Percentiles rank a stretch among this genome's conserved stretches.
Evolutionary conservation across 2,329 filamentous ascomycete genomes (phyloP).

Genomic region (Alternaria sp.): DNA sequence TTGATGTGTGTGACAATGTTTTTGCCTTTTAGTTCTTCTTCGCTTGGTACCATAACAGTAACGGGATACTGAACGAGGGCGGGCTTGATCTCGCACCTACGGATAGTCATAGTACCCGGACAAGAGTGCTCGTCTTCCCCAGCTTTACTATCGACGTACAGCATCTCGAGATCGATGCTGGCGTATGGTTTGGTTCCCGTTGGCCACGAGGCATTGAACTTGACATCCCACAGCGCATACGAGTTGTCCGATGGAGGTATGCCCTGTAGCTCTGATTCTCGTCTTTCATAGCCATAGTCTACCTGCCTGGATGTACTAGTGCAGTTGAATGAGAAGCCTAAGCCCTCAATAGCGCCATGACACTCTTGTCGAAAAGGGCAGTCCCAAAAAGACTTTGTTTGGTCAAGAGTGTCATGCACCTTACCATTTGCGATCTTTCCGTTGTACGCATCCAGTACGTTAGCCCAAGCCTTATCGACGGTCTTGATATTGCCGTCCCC

Average conservation of each 20-base stretch:
- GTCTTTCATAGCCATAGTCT: conserved; percentile 31
- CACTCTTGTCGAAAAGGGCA: conserved; percentile 34
- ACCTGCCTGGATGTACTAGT: conserved; percentile 17
- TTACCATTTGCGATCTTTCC: conserved; percentile 35
- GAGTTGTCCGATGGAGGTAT: conserved; percentile 11
- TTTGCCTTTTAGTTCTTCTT: conserved; percentile 27
- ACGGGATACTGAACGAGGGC: conserved; percentile 33
- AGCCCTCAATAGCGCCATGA: conserved; percentile 20
- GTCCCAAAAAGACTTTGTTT: conserved; percentile 28
- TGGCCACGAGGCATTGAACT: conserved; percentile 23
- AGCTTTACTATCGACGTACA: conserved; percentile 27
- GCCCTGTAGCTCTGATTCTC: conserved; percentile 13
- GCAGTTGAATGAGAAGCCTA: conserved; percentile 32
- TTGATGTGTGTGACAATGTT: conserved; percentile 37
- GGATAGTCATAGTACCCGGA: conserved; percentile 23
- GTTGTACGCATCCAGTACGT: conserved; percentile 33
- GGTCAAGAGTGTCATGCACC: conserved; percentile 25
- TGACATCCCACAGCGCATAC: conserved; percentile 26
- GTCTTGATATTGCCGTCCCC: conserved; percentile 28
- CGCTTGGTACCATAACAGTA: conserved; percentile 33
- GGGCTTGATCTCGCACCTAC: conserved; percentile 28
- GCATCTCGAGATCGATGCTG: conserved; percentile 28
- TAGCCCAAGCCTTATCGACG: conserved; percentile 25
- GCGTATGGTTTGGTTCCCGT: conserved; percentile 21
- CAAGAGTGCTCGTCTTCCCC: conserved; percentile 20